phyloP scores from a whole-genome alignment of 441 rosid genomes.

The Pelargonium fulgidum region DNA sequence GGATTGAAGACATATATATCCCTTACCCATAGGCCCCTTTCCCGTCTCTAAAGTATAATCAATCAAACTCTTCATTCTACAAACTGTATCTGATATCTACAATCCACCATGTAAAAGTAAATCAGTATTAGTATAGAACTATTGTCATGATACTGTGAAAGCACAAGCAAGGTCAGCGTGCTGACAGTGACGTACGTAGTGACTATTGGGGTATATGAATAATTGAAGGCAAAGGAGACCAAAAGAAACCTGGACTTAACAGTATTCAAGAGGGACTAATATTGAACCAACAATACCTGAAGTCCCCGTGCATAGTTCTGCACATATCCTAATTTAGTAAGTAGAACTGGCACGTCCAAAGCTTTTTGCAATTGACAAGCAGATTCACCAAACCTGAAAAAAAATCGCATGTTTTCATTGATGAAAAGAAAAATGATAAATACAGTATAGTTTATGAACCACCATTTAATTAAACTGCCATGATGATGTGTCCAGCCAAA shows the following conservation, averaged over 20 bases:
- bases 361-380: slow-evolving; percentile 43
- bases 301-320: slow-evolving; percentile 40
- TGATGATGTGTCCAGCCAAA: too few species aligned
- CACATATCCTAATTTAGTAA: slow-evolving; percentile 42
- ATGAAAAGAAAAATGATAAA: slow-evolving; percentile 7
- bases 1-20: neutral
- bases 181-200: neutral
- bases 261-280: neutral
- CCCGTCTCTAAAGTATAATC: slow-evolving; percentile 32
- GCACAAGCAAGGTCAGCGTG: too few species aligned
- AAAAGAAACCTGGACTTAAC: neutral
- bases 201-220: neutral
- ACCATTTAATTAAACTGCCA: too few species aligned
- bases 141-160: neutral
- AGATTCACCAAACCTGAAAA: slow-evolving; percentile 36
- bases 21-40: slow-evolving; percentile 41
- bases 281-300: slow-evolving; percentile 25
- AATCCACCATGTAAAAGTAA: slow-evolving; percentile 13
- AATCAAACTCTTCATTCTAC: slow-evolving; percentile 42
- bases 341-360: slow-evolving; percentile 36
- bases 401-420: neutral
- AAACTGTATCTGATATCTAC: slow-evolving; percentile 42
- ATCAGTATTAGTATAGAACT: slow-evolving; percentile 2
- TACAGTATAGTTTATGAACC: neutral
- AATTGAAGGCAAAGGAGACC: neutral